Evolutionary conservation across 2,329 filamentous ascomycete species (phyloP).

Genomic region (Basipetospora chlamydospora): DNA sequence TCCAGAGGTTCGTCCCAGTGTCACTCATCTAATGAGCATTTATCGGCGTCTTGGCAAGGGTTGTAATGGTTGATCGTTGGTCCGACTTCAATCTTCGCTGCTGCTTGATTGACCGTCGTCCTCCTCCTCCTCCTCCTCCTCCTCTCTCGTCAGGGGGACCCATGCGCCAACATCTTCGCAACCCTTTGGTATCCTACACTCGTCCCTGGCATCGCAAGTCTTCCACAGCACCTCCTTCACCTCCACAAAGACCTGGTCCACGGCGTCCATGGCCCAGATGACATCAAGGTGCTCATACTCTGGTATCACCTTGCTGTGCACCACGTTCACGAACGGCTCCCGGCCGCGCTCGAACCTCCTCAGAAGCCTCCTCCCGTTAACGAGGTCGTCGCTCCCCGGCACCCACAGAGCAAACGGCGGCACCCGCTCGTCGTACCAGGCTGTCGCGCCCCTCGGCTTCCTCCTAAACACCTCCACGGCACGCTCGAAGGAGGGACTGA

Average conservation of each 20-base stretch:
- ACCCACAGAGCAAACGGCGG: conserved; percentile 86
- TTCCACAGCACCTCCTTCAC: conserved; percentile 73
- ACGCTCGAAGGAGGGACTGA: conserved; percentile 2
- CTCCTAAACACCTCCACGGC: conserved; percentile 2
- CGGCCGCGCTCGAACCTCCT: conserved; percentile 58
- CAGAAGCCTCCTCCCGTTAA: conserved; percentile 65
- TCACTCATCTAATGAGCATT: too few relatives aligned
- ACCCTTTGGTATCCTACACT: conserved; percentile 49
- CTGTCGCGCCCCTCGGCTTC: conserved; percentile 33
- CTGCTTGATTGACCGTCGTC: conserved; percentile 1
- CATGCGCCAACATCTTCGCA: conserved; percentile 34
- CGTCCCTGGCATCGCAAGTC: conserved; percentile 41
- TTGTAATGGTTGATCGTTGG: too few relatives aligned
- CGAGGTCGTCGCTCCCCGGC: conserved; percentile 66
- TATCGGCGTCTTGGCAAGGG: too few relatives aligned
- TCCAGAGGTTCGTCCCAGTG: too few relatives aligned
- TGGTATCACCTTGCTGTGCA: conserved; percentile 70
- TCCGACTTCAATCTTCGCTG: background rate
- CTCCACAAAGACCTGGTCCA: conserved; percentile 70
- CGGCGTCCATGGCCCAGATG: conserved; percentile 82
- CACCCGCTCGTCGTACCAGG: conserved; percentile 70
- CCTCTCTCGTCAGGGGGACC: background rate
- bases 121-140: background rate
- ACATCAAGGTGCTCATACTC: conserved; percentile 92
- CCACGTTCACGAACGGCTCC: conserved; percentile 68